Conservation (phyloP, 2,329 filamentous ascomycete genomes). For the Gaeumannomyces sp. region DNA sequence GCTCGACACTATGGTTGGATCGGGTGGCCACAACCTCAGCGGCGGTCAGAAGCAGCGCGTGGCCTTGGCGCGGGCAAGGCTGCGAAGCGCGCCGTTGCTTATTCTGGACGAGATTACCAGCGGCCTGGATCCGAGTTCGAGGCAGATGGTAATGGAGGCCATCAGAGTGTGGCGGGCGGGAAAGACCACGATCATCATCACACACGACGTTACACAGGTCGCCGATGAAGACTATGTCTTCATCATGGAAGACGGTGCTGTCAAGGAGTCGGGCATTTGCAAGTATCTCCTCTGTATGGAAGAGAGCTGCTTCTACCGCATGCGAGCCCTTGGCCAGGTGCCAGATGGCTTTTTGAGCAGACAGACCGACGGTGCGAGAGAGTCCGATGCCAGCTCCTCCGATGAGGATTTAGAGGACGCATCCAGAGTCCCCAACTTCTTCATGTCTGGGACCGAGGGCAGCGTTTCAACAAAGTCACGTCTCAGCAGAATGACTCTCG, state of each 20-base stretch:
- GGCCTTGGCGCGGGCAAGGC: slow-evolving; percentile 68
- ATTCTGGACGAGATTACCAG: slow-evolving; percentile 88
- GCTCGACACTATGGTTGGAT: slow-evolving; percentile 64
- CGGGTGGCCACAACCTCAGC: slow-evolving; percentile 65
- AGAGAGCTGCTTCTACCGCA: slow-evolving; percentile 2
- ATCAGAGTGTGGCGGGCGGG: slow-evolving; percentile 70
- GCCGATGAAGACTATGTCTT: slow-evolving; percentile 68
- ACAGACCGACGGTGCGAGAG: background rate
- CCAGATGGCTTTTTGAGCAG: background rate
- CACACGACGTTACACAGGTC: slow-evolving; percentile 80
- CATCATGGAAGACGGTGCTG: slow-evolving; percentile 62
- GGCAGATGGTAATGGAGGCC: slow-evolving; percentile 62
- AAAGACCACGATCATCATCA: slow-evolving; percentile 89
- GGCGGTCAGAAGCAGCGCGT: slow-evolving; percentile 82
- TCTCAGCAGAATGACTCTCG: slow-evolving; percentile 5
- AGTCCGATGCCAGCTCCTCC: background rate
- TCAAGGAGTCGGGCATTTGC: slow-evolving; percentile 65
- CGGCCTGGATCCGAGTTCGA: slow-evolving; percentile 70
- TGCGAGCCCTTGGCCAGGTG: background rate
- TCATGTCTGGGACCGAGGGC: background rate
- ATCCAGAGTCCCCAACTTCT: background rate
- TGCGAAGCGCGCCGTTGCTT: slow-evolving; percentile 73
- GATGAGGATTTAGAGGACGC: background rate
- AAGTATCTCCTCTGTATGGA: background rate
- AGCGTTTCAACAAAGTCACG: background rate